A percentile compares a stretch with the other conserved stretches of the same genome.
phyloP scores from a whole-genome alignment of 2,329 filamentous ascomycete species.

The Penicillium sp. region DNA sequence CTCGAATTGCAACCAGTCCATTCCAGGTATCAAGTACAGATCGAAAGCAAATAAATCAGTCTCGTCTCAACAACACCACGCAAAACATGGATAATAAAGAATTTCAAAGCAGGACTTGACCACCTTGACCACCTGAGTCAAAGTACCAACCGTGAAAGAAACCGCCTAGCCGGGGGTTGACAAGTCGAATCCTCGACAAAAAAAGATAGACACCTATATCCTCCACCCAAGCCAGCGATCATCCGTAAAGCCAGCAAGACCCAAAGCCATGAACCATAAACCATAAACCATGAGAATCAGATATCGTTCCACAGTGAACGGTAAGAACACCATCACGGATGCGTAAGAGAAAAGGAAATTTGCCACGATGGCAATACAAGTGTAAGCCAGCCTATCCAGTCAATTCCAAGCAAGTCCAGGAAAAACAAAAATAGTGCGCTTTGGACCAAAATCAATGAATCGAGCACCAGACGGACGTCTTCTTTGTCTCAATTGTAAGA shows the following conservation, averaged over 20 bases:
- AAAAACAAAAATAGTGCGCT: slow-evolving; percentile 1
- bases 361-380: not conserved
- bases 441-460: slow-evolving; percentile 9
- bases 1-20: slow-evolving; percentile 12
- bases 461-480: slow-evolving; percentile 13
- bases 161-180: slow-evolving; percentile 3
- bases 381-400: not conserved
- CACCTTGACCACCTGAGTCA: not conserved
- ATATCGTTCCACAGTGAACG: not conserved
- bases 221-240: not conserved
- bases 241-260: not conserved
- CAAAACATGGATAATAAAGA: slow-evolving; percentile 11
- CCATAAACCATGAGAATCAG: not conserved
- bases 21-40: slow-evolving; percentile 24
- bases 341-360: not conserved
- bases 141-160: slow-evolving; percentile 19
- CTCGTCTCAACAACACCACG: slow-evolving; percentile 24
- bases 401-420: not conserved
- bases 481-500: slow-evolving; percentile 16
- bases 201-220: not conserved
- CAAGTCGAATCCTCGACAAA: not conserved
- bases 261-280: not conserved
- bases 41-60: slow-evolving; percentile 29
- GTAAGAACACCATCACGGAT: not conserved
- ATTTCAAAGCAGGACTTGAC: slow-evolving; percentile 16